A percentile compares a stretch with the other conserved stretches of the same genome.
These are phyloP conservation scores for Lanmaoa rubissima DNA, from an alignment of 768 basidiomycete species.

Conservation along the genomic window DNA sequence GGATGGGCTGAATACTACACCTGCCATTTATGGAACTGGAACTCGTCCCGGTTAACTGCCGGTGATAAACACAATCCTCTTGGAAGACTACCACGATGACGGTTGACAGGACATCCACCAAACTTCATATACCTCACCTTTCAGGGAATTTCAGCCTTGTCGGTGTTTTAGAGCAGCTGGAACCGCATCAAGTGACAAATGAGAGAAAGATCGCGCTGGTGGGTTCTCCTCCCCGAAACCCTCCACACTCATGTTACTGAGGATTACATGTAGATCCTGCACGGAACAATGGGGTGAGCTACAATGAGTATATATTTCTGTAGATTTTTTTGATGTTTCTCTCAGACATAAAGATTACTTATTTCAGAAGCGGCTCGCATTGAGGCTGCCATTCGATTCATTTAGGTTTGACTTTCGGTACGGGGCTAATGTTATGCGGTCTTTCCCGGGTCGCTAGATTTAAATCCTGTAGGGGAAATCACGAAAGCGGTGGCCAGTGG, in stretches of 20 bases:
- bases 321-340: background rate
- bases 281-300: slow-evolving; percentile 74
- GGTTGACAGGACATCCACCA: slow-evolving; percentile 40
- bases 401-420: slow-evolving; percentile 89
- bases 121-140: slow-evolving; percentile 52
- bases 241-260: slow-evolving; percentile 11
- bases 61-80: background rate
- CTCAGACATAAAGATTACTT: slow-evolving; percentile 82
- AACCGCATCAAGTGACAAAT: slow-evolving; percentile 46
- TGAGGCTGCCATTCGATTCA: slow-evolving; percentile 66
- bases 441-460: slow-evolving; percentile 1
- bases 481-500: slow-evolving; percentile 73
- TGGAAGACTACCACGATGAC: slow-evolving; percentile 17
- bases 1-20: slow-evolving; percentile 18
- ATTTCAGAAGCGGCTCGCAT: slow-evolving; percentile 71
- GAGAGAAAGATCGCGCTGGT: slow-evolving; percentile 68
- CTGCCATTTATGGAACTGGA: slow-evolving; percentile 25
- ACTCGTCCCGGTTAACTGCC: background rate
- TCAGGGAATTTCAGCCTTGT: slow-evolving; percentile 45
- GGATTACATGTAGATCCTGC: slow-evolving; percentile 57
- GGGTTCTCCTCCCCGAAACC: slow-evolving; percentile 24
- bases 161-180: slow-evolving; percentile 63
- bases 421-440: slow-evolving; percentile 17
- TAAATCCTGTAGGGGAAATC: slow-evolving; percentile 55
- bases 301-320: background rate